A percentile compares a stretch with the other conserved stretches of the same genome.
These are phyloP conservation scores for Metschnikowia santaceciliae DNA, from an alignment of 805 yeast species.

Conservation along the genomic window DNA sequence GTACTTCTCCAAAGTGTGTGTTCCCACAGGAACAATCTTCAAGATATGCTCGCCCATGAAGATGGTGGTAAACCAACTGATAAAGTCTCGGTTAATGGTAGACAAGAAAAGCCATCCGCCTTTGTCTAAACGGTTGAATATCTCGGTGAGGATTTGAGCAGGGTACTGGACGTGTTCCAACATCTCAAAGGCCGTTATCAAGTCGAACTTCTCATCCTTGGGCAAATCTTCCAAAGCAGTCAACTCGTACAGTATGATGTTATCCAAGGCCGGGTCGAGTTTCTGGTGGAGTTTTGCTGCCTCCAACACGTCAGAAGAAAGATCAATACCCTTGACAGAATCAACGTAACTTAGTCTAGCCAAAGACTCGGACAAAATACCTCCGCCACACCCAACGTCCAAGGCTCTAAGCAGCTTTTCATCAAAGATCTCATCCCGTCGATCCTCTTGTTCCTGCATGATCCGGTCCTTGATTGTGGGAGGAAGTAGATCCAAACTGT, in stretches of 20 bases:
- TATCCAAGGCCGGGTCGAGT: conserved; percentile 59
- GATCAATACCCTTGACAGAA: conserved; percentile 76
- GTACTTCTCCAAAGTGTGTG: conserved; percentile 84
- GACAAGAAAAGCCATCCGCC: conserved; percentile 86
- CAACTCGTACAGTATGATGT: conserved; percentile 57
- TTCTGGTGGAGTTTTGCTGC: conserved; percentile 71
- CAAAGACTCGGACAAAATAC: conserved; percentile 79
- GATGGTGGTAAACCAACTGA: conserved; percentile 91
- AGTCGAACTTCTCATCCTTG: conserved; percentile 51
- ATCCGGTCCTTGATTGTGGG: conserved; percentile 45
- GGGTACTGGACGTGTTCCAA: conserved; percentile 93
- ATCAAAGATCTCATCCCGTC: conserved; percentile 35
- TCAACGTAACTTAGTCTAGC: conserved; percentile 67
- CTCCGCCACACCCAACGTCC: conserved; percentile 99
- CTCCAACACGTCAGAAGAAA: conserved; percentile 74
- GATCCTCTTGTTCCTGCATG: conserved; percentile 45
- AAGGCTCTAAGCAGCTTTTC: conserved; percentile 49
- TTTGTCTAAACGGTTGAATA: conserved; percentile 62
- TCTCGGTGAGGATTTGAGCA: conserved; percentile 61
- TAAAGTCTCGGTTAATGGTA: conserved; percentile 83
- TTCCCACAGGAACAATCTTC: conserved; percentile 83
- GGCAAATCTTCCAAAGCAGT: conserved; percentile 59
- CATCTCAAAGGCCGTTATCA: conserved; percentile 90
- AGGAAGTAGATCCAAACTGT: conserved; percentile 65
- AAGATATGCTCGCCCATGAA: conserved; percentile 81